Percentiles rank a stretch among this genome's conserved stretches.
Conservation (phyloP, 805 yeast species). For the Naumovozyma dairenensis region DNA sequence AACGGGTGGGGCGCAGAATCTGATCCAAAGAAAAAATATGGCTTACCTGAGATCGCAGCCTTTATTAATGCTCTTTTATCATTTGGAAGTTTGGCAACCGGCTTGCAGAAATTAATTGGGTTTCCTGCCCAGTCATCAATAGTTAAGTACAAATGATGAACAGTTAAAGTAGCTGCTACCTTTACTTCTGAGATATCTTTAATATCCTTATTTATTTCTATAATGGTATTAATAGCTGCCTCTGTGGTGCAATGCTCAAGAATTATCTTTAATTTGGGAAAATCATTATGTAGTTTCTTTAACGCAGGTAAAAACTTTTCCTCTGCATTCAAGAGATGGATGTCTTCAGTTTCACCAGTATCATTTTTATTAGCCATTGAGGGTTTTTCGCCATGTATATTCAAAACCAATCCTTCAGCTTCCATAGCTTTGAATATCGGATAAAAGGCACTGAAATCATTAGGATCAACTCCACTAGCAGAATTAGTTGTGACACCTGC, state of each 20-base stretch:
- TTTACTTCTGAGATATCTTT: constrained; percentile 32
- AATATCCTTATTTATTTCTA: constrained; percentile 44
- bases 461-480: constrained; percentile 82
- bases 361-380: constrained; percentile 37
- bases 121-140: constrained; percentile 96
- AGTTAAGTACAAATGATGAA: constrained; percentile 83
- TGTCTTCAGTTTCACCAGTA: constrained; percentile 45
- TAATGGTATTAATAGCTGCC: constrained; percentile 74
- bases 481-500: constrained; percentile 99
- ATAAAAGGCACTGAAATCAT: constrained; percentile 80
- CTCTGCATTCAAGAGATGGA: constrained; percentile 91
- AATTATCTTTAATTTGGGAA: constrained; percentile 78
- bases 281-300: constrained; percentile 62
- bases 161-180: constrained; percentile 91
- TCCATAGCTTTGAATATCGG: constrained; percentile 88
- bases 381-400: constrained; percentile 95
- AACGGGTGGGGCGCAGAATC: constrained; percentile 97
- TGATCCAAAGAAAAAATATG: constrained; percentile 92
- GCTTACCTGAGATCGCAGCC: constrained; percentile 88
- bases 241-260: constrained; percentile 92
- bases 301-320: constrained; percentile 86
- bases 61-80: constrained; percentile 72
- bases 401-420: constrained; percentile 63
- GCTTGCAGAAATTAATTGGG: constrained; percentile 92
- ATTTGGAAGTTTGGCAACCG: constrained; percentile 87